phyloP scores from a whole-genome alignment of 192 early-diverging fungal genomes.

The Allomyces javanicus region DNA sequence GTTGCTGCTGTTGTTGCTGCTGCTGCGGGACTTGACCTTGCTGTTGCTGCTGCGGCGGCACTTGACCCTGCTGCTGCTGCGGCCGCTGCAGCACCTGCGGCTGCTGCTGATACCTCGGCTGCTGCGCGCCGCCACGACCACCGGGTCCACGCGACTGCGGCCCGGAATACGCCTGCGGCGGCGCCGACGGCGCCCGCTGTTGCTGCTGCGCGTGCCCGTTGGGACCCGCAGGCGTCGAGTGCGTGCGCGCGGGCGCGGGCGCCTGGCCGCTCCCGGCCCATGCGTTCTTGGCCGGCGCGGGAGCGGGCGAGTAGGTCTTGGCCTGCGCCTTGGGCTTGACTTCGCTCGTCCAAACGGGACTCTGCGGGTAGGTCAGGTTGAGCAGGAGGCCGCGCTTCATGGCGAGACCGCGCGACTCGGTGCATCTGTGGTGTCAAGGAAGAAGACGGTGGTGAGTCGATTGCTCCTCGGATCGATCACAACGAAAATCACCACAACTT shows the following conservation, averaged over 20 bases:
- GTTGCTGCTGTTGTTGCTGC: too few species aligned
- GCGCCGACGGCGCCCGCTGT: not conserved
- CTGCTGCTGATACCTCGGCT: too few species aligned
- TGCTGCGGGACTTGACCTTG: too few species aligned
- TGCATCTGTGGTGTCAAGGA: constrained; percentile 23
- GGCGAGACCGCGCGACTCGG: constrained; percentile 48
- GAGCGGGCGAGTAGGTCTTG: not conserved
- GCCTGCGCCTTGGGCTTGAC: not conserved
- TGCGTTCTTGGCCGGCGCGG: not conserved
- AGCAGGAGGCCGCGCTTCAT: constrained; percentile 42
- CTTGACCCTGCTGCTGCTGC: too few species aligned
- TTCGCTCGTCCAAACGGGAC: not conserved
- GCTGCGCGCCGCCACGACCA: too few species aligned
- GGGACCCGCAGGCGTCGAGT: not conserved
- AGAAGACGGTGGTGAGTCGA: not conserved
- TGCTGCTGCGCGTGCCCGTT: not conserved
- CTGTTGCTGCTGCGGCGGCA: too few species aligned
- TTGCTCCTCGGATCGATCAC: not conserved
- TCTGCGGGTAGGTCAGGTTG: constrained; percentile 48
- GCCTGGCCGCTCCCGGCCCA: not conserved
- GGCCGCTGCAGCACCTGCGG: too few species aligned
- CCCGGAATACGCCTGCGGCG: not conserved
- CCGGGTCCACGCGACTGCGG: too few species aligned
- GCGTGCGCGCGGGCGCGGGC: not conserved
- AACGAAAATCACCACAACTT: constrained; percentile 6